These are phyloP conservation scores for Stagonosporopsis vannaccii DNA, from an alignment of 2,329 filamentous ascomycete genomes.

Conservation along the genomic window DNA sequence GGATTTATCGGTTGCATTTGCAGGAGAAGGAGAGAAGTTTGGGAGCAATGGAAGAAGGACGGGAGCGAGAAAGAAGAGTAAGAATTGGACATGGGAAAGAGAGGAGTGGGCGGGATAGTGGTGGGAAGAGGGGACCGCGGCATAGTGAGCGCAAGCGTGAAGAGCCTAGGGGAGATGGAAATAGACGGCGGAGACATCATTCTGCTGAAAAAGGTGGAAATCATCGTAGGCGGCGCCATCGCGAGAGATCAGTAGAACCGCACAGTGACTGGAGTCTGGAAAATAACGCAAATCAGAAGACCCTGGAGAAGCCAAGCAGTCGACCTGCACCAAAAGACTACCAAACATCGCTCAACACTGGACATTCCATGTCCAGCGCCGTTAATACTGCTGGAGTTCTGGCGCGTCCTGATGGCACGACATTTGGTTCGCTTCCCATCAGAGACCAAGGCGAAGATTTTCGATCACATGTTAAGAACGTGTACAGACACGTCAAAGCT, in stretches of 20 bases:
- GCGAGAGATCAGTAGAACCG: background rate
- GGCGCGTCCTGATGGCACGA: slow-evolving; percentile 27
- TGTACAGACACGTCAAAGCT: slow-evolving; percentile 32
- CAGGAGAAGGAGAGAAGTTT: slow-evolving; percentile 19
- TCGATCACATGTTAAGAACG: slow-evolving; percentile 26
- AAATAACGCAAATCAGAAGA: background rate
- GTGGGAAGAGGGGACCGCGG: background rate
- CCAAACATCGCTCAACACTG: background rate
- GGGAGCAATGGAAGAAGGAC: background rate
- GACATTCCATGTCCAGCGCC: background rate
- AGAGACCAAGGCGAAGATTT: slow-evolving; percentile 27
- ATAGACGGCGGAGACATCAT: background rate
- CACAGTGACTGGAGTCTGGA: background rate
- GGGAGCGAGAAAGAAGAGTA: background rate
- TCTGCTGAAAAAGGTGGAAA: background rate
- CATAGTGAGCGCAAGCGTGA: background rate
- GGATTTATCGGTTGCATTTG: slow-evolving; percentile 25
- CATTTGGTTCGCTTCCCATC: slow-evolving; percentile 28
- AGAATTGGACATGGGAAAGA: background rate
- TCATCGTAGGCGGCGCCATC: background rate
- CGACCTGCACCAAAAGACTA: background rate
- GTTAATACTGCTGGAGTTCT: background rate
- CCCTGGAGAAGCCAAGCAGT: background rate
- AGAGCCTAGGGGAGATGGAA: background rate
- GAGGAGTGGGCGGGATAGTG: background rate